Conservation (phyloP, 2,329 filamentous ascomycete genomes). For the Reticulascus tulasneorum region DNA sequence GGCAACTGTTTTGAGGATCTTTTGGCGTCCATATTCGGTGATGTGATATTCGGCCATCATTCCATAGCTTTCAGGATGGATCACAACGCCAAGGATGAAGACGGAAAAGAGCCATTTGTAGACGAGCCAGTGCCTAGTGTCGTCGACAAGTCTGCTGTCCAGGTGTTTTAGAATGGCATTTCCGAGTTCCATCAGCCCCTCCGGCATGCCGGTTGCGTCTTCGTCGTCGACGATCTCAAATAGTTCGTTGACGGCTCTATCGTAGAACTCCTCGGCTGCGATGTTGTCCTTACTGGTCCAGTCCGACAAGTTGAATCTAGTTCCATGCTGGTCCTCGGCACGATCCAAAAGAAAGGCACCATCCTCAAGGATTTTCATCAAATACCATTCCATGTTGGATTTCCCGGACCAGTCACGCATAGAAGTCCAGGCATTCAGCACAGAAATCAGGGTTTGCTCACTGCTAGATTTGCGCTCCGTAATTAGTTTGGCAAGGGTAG, state of each 20-base stretch:
- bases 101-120: slow-evolving; percentile 90
- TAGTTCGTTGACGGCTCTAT: slow-evolving; percentile 72
- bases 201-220: slow-evolving; percentile 79
- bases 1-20: slow-evolving; percentile 74
- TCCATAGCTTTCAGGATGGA: slow-evolving; percentile 78
- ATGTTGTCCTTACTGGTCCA: slow-evolving; percentile 77
- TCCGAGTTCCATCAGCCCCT: slow-evolving; percentile 78
- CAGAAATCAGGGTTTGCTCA: slow-evolving; percentile 75
- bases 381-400: slow-evolving; percentile 85
- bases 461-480: slow-evolving; percentile 70
- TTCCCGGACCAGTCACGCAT: slow-evolving; percentile 89
- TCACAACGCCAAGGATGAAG: slow-evolving; percentile 78
- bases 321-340: slow-evolving; percentile 72
- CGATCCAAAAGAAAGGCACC: slow-evolving; percentile 87
- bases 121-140: slow-evolving; percentile 78
- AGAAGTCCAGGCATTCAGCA: slow-evolving; percentile 82
- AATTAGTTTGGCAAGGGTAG: slow-evolving; percentile 78
- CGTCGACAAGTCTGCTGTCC: slow-evolving; percentile 66
- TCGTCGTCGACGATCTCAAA: slow-evolving; percentile 85
- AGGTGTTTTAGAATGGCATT: slow-evolving; percentile 78
- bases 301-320: slow-evolving; percentile 65
- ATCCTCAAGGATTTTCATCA: slow-evolving; percentile 91
- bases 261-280: slow-evolving; percentile 84
- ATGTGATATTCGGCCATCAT: slow-evolving; percentile 89
- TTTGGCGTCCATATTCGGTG: slow-evolving; percentile 83